Base-by-base conservation (phyloP, 306 rosid genomes). In the Gillenia trifoliata region DNA sequence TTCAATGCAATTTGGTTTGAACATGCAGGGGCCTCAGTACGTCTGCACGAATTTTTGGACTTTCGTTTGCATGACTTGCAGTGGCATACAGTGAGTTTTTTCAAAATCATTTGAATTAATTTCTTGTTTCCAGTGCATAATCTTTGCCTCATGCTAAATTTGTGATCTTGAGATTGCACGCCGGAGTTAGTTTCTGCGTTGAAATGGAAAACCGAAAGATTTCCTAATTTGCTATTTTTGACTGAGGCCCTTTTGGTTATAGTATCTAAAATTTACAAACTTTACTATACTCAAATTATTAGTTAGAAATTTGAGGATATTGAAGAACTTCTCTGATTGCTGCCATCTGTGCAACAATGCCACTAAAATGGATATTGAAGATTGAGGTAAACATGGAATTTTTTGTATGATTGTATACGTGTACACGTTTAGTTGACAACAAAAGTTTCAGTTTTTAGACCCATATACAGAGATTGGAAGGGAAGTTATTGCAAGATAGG, bases 11-110 rank as follows among this genome's bases (percentile, higher is more conserved):
- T 60, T 19, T n/a, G 26, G 3, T 33, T 34, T 17, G 5, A 11
- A 59, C 31, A 59, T 74, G 17, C 91, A 91, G 97, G 97, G 97
- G 66, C 97, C 94, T 34, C 97, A 91, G 76, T 91, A 89, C 77
- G 97, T 89, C 26, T 91, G 97, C 79, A 83, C 92, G 52, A 87
- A 84, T 68, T 89, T 91, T 69, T 89, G 94, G 92, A 89, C 86
- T 60, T 89, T 89, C 84, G 72, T 87, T 72, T 91, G 97, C 80
- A 70, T 41, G 52, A 82, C 97, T 61, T 91, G 97, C 89, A 86
- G 97, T 60, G 97, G 97, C 77, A 91, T 91, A 68, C 97, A 91
- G 97, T 91, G 87, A 91, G 97, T 85, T 49, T 61, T 12, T 15
- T 30, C 38, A 3, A 7, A 28, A 17, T 62, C 9, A 6, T 28